A percentile compares a stretch with the other conserved stretches of the same genome.
Evolutionary conservation across 2,329 filamentous ascomycete species (phyloP).

Genomic region (Nannizziopsis barbatae): DNA sequence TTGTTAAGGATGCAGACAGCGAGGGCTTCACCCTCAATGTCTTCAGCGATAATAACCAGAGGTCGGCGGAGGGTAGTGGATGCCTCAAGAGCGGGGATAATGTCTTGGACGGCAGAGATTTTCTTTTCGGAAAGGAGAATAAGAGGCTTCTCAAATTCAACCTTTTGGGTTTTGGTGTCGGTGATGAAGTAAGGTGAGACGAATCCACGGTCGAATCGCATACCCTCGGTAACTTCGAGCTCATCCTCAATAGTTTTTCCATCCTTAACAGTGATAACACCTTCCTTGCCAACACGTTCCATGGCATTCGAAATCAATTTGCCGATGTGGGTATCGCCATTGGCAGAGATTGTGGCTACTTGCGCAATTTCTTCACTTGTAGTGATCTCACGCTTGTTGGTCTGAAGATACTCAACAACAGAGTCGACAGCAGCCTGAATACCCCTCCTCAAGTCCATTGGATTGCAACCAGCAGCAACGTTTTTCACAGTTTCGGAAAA

Average conservation of each 20-base stretch:
- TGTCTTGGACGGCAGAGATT: constrained; percentile 98
- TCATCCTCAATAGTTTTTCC: constrained; percentile 97
- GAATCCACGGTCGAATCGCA: constrained; percentile 98
- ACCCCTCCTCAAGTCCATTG: constrained; percentile 94
- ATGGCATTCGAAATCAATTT: constrained; percentile 94
- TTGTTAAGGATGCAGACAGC: constrained; percentile 99
- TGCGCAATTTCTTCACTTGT: constrained; percentile 95
- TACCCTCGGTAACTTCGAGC: constrained; percentile 97
- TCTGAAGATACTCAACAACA: constrained; percentile 85
- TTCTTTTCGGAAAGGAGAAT: constrained; percentile 99
- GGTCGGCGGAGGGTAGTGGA: constrained; percentile 92
- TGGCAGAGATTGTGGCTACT: constrained; percentile 95
- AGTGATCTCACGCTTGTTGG: constrained; percentile 96
- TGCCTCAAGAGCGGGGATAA: constrained; percentile 93
- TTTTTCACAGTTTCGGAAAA: constrained; percentile 99
- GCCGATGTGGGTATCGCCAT: constrained; percentile 90
- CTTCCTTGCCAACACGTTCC: constrained; percentile 99
- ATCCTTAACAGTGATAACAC: constrained; percentile 99
- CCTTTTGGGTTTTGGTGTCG: constrained; percentile 96
- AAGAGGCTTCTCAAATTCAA: constrained; percentile 98
- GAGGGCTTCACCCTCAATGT: constrained; percentile 96
- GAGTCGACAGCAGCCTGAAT: constrained; percentile 93
- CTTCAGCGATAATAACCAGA: constrained; percentile 96
- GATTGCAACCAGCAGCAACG: constrained; percentile 97
- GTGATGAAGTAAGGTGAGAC: constrained; percentile 99